Evolutionary conservation across 2,329 filamentous ascomycete genomes (phyloP), one percentile per base, ranked within the genome.

Genomic region (Elsinoe fawcettii): DNA sequence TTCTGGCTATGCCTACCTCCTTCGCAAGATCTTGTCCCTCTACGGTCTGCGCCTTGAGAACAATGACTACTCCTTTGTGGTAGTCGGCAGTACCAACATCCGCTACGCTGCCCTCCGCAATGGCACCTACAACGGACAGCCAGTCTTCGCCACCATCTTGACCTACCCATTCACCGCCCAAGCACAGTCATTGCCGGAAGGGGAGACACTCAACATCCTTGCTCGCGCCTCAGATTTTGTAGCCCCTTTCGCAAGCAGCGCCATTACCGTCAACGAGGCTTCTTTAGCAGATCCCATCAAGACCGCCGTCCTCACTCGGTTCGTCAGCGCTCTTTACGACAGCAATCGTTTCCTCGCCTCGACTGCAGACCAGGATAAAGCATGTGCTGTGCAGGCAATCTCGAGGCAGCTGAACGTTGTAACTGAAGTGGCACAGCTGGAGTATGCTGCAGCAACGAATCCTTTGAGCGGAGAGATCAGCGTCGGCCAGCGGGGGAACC

Each of bases 121-220:
- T 25, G 66, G 66, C 11, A 55, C 34, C 4, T 60, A 66, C n/a
- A 66, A 67, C 54, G 65, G 65, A 27, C 65, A 60, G 23, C 53
- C 56, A 2, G 66, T 67, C 44, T 68, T 65, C 46, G 67, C 66
- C 32, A 69, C 66, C 8, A 68, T 69, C 55, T 60, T 69, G 43
- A 63, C 58, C 25, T 68, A 68, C 25, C 67, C 67, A 18, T 68
- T 67, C 58, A 68, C 66, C 9, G 46, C 46, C 8, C 25, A 32
- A 32, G 46, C 46, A 32, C 46, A 51, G 25, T 51, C 46, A 6
- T 25, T 32, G 14, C 27, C 25, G 25, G 14, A 34, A 2, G 46
- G 27, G 20, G 20, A 51, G 16, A 18, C 22, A 16, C 46, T 51
- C 18, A 53, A 53, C 20, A 53, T 53, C 32, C 25, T 53, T 16